Evolutionary conservation across 2,329 filamentous ascomycete species (phyloP).

Genomic region (Orbilia ellipsospora): DNA sequence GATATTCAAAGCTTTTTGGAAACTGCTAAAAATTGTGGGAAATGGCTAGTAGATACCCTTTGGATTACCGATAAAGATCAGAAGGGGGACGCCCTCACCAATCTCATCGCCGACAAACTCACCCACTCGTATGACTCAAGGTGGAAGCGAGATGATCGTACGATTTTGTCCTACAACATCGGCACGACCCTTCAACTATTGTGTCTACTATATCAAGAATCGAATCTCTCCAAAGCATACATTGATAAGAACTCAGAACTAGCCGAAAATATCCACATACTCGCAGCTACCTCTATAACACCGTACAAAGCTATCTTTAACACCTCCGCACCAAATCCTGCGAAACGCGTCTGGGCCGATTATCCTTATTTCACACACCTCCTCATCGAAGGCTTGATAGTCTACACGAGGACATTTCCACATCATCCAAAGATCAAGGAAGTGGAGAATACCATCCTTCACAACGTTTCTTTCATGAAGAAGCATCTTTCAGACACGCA

Average conservation of each 20-base stretch:
- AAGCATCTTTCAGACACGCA: conserved; percentile 25
- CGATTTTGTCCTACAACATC: conserved; percentile 47
- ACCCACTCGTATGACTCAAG: conserved; percentile 39
- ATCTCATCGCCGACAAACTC: conserved; percentile 47
- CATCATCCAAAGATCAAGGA: conserved; percentile 42
- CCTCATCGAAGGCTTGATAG: conserved; percentile 40
- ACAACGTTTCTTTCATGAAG: conserved; percentile 38
- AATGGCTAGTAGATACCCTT: conserved; percentile 40
- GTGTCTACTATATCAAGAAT: conserved; percentile 44
- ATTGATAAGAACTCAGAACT: conserved; percentile 11
- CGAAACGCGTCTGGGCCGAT: conserved; percentile 42
- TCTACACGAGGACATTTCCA: conserved; percentile 42
- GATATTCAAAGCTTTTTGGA: conserved; percentile 34
- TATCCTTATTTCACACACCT: conserved; percentile 50
- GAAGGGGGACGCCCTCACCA: conserved; percentile 42
- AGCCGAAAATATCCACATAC: conserved; percentile 35
- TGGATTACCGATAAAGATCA: conserved; percentile 41
- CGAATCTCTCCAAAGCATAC: neutral
- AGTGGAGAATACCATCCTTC: conserved; percentile 44
- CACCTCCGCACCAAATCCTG: conserved; percentile 40
- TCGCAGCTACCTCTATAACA: conserved; percentile 34
- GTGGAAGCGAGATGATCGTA: conserved; percentile 49
- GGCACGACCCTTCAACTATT: conserved; percentile 48
- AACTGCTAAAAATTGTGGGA: conserved; percentile 30
- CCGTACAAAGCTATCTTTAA: conserved; percentile 53